Evolutionary conservation across 2,329 filamentous ascomycete species (phyloP), one percentile per base, ranked within the genome.

Genomic region (Fusarium hainanense): DNA sequence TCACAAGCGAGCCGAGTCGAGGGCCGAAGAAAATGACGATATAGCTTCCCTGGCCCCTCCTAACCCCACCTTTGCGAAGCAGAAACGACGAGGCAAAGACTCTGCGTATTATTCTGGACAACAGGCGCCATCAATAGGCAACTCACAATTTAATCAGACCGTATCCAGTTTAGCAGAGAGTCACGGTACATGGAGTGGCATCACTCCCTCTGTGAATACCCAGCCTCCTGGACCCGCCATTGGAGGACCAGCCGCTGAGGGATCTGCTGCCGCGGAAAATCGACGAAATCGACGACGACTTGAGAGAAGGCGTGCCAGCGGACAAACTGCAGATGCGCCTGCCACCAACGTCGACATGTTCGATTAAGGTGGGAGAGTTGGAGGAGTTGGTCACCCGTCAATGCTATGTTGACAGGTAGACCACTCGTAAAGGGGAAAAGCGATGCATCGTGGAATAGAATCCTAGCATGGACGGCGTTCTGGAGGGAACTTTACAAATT

Each of bases 31-130:
- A 21, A 73, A 78, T 42, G 75, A 79, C 20, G 73, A 75, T n/a
- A 73, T 84, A n/a, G 78, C 78, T 10, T 81, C 84, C 7, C 75
- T 89, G 3, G 84, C 83, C 13, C 87, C 87, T 3, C 88, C 88
- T 0, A 84, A 85, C 58, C 86, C 88, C 12, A 82, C 86, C 8
- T 89, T 87, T 73, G 85, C 87, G 7, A 84, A 82, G 43, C 83
- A 83, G 40, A 63, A 63, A 1, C 80, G 81, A 62, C 82, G 83
- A 72, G 80, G 78, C 13, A 90, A 89, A 72, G 88, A 90, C 73
- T 88, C 87, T 46, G 86, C 87, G 11, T 90, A 90, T 72, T 90
- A 88, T 73, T 88, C 87, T 5, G 86, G 86, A n/a, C 76, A 77
- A 48, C 72, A 69, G 11, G 69, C 82, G n/a, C 60, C 60, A 7